Base-by-base conservation (phyloP, 768 basidiomycete species). In the Neoboletus subvelutipes region DNA sequence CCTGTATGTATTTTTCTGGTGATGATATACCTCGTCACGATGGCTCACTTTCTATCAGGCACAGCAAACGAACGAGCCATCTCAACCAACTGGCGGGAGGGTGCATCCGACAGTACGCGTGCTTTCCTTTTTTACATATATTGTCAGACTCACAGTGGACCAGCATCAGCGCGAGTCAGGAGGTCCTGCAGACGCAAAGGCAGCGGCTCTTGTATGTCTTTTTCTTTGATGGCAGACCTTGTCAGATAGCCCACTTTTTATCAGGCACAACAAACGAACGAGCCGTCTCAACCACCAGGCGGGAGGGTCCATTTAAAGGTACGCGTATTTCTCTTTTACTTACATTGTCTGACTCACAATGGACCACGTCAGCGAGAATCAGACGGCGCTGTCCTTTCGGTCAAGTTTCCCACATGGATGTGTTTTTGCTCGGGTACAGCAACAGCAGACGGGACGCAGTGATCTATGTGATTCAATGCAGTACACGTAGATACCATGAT, bases 381-480 rank as follows among this genome's bases (percentile, higher is more conserved):
- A 2, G 28, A 22, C 2, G 15, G 31, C 2, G 29, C 45, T 5
- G 31, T 43, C 29, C 24, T 55, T 29, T n/a, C n/a, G n/a, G 2
- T 56, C 36, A 31, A 22, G 12, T 45, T 56, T 0, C 55, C 55
- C 9, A 9, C 29, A 3, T 56, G 55, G 55, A 39, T 56, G 55
- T 56, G 55, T 31, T 55, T 4, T 18, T 9, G 18, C 11, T 6
- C 52, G 5, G 8, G 37, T 29, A 24, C 33, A 15, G 5, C 5
- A 33, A 33, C 12, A 12, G 11, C 13, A 5, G 33, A 34, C 15
- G 33, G 33, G 33, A 34, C 5, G 5, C 33, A 34, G 5, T 34
- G 13, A 34, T 1, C 13, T 5, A 15, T 15, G 33, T 5, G 33
- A 34, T 15, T 34, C 33, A 15, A 5, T 15, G 13, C 13, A 34